A percentile compares a stretch with the other conserved stretches of the same genome.
Conservation (phyloP, 768 basidiomycete genomes). For the Lactifluus piperatus region DNA sequence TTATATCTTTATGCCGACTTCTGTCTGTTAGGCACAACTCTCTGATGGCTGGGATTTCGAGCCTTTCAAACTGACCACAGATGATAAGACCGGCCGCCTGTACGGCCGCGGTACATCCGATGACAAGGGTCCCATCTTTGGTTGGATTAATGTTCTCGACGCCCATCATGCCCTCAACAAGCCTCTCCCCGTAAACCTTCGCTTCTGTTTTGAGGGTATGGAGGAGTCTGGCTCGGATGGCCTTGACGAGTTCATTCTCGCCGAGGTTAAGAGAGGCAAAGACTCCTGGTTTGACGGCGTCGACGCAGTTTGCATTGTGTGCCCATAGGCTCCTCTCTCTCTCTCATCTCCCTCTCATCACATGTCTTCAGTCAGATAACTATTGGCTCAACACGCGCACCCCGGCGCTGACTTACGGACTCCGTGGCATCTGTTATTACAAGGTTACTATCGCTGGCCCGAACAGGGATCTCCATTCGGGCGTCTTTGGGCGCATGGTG, state of each 20-base stretch:
- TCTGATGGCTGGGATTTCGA: conserved; percentile 85
- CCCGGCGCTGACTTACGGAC: conserved; percentile 77
- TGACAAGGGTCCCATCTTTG: conserved; percentile 85
- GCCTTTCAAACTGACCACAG: conserved; percentile 64
- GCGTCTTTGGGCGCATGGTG: conserved; percentile 72
- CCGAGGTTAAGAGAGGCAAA: conserved; percentile 57
- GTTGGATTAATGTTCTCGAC: conserved; percentile 86
- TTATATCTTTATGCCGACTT: background rate
- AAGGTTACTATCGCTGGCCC: conserved; percentile 78
- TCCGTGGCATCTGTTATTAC: conserved; percentile 85
- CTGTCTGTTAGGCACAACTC: conserved; percentile 29
- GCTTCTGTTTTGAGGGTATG: conserved; percentile 95
- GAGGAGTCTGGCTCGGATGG: conserved; percentile 92
- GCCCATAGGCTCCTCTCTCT: background rate
- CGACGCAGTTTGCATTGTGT: conserved; percentile 87
- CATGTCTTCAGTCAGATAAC: conserved; percentile 65
- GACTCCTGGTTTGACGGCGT: conserved; percentile 77
- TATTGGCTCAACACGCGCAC: conserved; percentile 87
- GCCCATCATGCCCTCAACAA: conserved; percentile 62
- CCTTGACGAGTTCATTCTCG: conserved; percentile 75
- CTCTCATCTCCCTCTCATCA: background rate
- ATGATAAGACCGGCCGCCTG: conserved; percentile 47
- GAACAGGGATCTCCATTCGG: conserved; percentile 82
- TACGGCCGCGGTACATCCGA: conserved; percentile 85
- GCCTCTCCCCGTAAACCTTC: conserved; percentile 81